These are phyloP conservation scores for Aegilops bicornis DNA, from an alignment of 176 grass and related monocot genomes.

Conservation along the genomic window DNA sequence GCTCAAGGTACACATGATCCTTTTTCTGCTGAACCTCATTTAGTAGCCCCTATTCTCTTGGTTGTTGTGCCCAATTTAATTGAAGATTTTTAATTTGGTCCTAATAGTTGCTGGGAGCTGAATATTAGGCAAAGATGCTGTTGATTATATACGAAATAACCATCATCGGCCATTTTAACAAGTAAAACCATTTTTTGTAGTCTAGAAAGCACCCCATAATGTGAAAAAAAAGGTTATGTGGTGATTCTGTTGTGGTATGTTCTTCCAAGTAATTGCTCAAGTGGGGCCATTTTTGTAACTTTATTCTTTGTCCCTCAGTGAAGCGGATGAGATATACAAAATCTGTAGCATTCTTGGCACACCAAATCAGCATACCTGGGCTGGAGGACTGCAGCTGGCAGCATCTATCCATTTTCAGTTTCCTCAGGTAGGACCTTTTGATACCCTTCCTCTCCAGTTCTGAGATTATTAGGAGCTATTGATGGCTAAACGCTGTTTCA, in stretches of 20 bases:
- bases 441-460: not conserved
- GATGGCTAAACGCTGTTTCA: not conserved
- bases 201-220: not conserved
- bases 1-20: conserved; percentile 60
- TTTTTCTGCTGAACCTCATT: not conserved
- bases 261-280: not conserved
- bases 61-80: not conserved
- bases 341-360: conserved; percentile 93
- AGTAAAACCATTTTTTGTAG: not conserved
- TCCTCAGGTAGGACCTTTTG: conserved; percentile 50
- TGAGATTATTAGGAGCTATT: conserved; percentile 14
- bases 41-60: not conserved
- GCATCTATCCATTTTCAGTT: conserved; percentile 82
- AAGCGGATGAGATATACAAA: conserved; percentile 91
- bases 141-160: not conserved
- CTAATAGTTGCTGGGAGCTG: not conserved
- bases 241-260: not conserved
- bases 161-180: not conserved
- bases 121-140: not conserved
- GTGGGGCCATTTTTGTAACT: not conserved
- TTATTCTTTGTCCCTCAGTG: conserved; percentile 47
- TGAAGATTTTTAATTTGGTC: not conserved
- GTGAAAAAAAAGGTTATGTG: not conserved
- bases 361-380: conserved; percentile 72
- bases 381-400: conserved; percentile 80